Base-by-base conservation (phyloP, 1,284 basidiomycete genomes). In the Hortiboletus rubellus region DNA sequence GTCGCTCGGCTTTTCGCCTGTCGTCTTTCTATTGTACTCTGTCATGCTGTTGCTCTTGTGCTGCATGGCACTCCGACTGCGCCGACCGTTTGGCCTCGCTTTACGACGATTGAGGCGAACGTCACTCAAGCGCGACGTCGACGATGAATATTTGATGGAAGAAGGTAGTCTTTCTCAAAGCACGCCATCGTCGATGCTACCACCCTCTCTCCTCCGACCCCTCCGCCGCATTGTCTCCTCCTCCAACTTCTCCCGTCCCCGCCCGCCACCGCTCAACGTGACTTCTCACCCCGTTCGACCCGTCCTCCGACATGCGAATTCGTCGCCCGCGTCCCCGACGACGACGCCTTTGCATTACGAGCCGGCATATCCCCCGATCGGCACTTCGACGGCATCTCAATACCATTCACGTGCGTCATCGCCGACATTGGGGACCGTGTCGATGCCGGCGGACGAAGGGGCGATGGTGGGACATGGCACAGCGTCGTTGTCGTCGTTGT, bases 1-100 rank as follows among this genome's bases (percentile, higher is more conserved):
- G 30, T 83, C 84, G 1, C 79, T 91, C 37, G 88, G 89, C 0
- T 89, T 90, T 68, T 88, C 88, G 3, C 82, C 83, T 15, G 76
- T 89, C 24, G 70, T 82, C 17, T 75, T 87, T 64, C 59, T 87
- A 7, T 78, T 87, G 64, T 85, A 83, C 64, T 55, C 79, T 11
- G 63, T 78, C 49, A 61, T 81, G 38, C 64, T 81, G 36, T 67
- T 76, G 43, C 51, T 81, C 34, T 46, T 83, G 50, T 57, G 78
- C 18, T 68, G 79, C 45, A 61, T 84, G 41, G 69, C 69, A 27
- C 84, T 78, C 60, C 84, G 87, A 7, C 63, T 91, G 56, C 82
- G 86, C 42, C 79, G 82, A 48, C 76, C 77, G 33, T 65, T 88
- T 11, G 76, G 82, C 30, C 66, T 76, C 12, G 72, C 74, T 27